Evolutionary conservation across 176 grass and related monocot species (phyloP), one percentile per base, ranked within the genome.

Genomic region (Carex parvula): DNA sequence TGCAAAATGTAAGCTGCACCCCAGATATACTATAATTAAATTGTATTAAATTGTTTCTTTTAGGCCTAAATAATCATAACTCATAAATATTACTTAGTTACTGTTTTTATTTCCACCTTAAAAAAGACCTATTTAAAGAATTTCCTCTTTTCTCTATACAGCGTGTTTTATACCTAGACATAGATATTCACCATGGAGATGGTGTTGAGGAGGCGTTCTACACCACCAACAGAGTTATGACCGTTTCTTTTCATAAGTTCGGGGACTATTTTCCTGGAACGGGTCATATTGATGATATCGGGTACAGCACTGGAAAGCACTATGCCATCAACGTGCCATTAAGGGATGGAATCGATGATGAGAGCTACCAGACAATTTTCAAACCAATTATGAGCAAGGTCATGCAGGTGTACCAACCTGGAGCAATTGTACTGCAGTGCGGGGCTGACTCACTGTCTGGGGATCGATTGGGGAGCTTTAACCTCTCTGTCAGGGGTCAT

Each of bases 191-290:
- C 81, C 96, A 98, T 35, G 96, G 96, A 62, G 96, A 98, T 57
- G 96, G 96, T 4, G 96, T 98, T 22, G 96, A 98, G 72, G 96
- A 95, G 76, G 96, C 96, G 8, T 98, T 98, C 76, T 98, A 98
- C 82, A 98, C 89, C 2, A 98, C 96, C 4, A 89, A 95, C 56
- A 64, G 96, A 84, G 93, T 98, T 61, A 98, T 98, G 96, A 98
- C 93, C 0, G 91, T 91, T 11, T 98, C 96, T 0, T 98, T 98
- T 79, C 96, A 98, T 64, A 95, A 98, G 60, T 98, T 95, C 80
- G 96, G 96, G 69, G 96, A 95, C 88, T 98, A 93, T 84, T 98
- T 98, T 69, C 96, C 96, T 0, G 91, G 93, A 60, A 98, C 96
- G 2, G 96, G 96, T 54, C 86, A 92, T 50, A 88, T 95, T 15